Percentiles rank a stretch among this genome's conserved stretches.
Conservation (phyloP, 2,329 filamentous ascomycete species). For the Lecanicillium sp. region DNA sequence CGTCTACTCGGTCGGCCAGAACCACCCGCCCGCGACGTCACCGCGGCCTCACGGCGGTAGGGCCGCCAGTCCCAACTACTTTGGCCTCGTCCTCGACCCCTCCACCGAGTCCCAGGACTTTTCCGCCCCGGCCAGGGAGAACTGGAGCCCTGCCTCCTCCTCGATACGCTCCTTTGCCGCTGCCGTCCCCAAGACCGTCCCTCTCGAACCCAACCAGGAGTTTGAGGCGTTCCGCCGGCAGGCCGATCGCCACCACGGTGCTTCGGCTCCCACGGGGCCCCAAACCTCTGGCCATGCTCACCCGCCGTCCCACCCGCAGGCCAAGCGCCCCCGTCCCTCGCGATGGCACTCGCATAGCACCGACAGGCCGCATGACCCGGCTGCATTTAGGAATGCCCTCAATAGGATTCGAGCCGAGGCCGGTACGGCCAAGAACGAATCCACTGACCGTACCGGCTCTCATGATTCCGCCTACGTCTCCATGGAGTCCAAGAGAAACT, state of each 20-base stretch:
- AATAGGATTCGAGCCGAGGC: slow-evolving; percentile 5
- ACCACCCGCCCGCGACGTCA: slow-evolving; percentile 36
- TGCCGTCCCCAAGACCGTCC: slow-evolving; percentile 59
- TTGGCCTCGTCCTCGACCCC: slow-evolving; percentile 64
- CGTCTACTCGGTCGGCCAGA: slow-evolving; percentile 47
- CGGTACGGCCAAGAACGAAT: slow-evolving; percentile 11
- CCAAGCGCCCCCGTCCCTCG: slow-evolving; percentile 33
- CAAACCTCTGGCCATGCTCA: slow-evolving; percentile 37
- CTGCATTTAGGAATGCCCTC: slow-evolving; percentile 6
- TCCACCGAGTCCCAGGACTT: slow-evolving; percentile 55
- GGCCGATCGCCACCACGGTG: slow-evolving; percentile 54
- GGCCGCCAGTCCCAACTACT: slow-evolving; percentile 75
- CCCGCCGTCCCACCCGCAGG: slow-evolving; percentile 19
- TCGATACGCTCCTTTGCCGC: slow-evolving; percentile 64
- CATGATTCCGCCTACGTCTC: slow-evolving; percentile 49
- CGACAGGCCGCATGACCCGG: slow-evolving; percentile 1
- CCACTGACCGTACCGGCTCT: slow-evolving; percentile 31
- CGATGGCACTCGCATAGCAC: slow-evolving; percentile 39
- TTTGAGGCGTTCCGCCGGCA: slow-evolving; percentile 73
- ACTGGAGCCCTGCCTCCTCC: slow-evolving; percentile 68
- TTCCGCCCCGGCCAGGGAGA: slow-evolving; percentile 54
- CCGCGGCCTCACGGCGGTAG: slow-evolving; percentile 23
- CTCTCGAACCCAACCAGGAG: slow-evolving; percentile 70
- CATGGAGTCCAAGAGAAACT: slow-evolving; percentile 45
- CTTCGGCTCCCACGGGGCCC: slow-evolving; percentile 37